These are phyloP conservation scores for Peronospora farinosa DNA, from an alignment of 352 stramenopile genomes.

Conservation along the genomic window DNA sequence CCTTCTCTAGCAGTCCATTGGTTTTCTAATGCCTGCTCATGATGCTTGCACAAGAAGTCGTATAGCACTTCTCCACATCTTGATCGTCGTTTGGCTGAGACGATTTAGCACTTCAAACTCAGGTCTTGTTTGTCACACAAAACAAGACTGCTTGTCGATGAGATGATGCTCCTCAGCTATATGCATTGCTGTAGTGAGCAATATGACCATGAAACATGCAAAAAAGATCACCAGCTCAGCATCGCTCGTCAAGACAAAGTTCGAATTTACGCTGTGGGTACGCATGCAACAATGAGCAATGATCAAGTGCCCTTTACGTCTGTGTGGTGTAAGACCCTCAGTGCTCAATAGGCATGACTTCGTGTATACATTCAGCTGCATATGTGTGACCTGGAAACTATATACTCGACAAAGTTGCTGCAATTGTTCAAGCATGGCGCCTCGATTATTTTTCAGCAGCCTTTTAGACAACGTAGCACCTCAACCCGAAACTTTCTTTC, in stretches of 20 bases:
- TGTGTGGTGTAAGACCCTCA: conserved; percentile 18
- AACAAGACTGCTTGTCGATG: conserved; percentile 25
- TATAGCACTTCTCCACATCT: conserved; percentile 18
- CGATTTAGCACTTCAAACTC: too few species aligned
- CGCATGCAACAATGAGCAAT: not conserved
- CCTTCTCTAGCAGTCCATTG: conserved; percentile 35
- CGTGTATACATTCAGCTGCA: not conserved
- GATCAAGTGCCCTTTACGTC: conserved; percentile 19
- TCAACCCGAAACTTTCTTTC: not conserved
- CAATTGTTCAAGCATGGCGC: conserved; percentile 39
- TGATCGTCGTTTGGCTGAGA: too few species aligned
- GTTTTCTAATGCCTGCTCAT: conserved; percentile 36
- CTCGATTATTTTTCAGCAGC: conserved; percentile 50
- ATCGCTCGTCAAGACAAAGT: conserved; percentile 24
- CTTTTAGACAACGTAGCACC: conserved; percentile 62
- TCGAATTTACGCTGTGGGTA: not conserved
- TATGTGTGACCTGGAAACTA: not conserved
- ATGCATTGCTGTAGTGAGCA: conserved; percentile 28
- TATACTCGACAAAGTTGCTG: conserved; percentile 45
- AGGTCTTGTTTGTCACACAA: too few species aligned
- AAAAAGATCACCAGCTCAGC: conserved; percentile 45
- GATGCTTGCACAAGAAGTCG: conserved; percentile 35
- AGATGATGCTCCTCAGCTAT: conserved; percentile 14
- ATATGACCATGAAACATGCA: conserved; percentile 58
- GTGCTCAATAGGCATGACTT: not conserved